Conservation (phyloP, 495 filamentous ascomycete species). For the Pyrenula massariospora region DNA sequence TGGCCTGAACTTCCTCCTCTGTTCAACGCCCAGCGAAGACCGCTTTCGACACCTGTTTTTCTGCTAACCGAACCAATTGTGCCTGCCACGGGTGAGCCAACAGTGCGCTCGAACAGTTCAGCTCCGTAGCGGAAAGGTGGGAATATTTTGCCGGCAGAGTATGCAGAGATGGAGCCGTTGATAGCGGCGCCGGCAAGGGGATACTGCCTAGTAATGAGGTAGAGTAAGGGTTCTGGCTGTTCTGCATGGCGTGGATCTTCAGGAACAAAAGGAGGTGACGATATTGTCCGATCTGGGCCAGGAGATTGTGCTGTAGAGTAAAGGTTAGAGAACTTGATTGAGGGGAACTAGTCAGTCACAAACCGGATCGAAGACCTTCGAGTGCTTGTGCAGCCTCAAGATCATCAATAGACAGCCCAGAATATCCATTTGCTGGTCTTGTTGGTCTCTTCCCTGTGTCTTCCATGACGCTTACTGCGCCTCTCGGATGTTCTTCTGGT, state of each 20-base stretch:
- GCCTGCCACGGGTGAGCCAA: slow-evolving; percentile 67
- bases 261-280: slow-evolving; percentile 14
- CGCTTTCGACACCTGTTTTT: slow-evolving; percentile 72
- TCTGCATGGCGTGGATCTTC: slow-evolving; percentile 13
- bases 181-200: slow-evolving; percentile 71
- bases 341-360: slow-evolving; percentile 5
- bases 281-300: slow-evolving; percentile 7
- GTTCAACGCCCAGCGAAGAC: slow-evolving; percentile 64
- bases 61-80: slow-evolving; percentile 71
- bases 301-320: slow-evolving; percentile 15
- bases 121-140: slow-evolving; percentile 76
- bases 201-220: slow-evolving; percentile 68
- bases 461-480: not conserved
- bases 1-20: slow-evolving; percentile 35
- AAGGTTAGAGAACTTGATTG: not conserved
- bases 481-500: not conserved
- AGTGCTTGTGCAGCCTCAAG: slow-evolving; percentile 82
- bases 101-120: slow-evolving; percentile 74
- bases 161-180: slow-evolving; percentile 68
- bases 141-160: slow-evolving; percentile 73
- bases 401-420: slow-evolving; percentile 61
- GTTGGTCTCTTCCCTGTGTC: not conserved
- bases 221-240: slow-evolving; percentile 59
- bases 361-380: slow-evolving; percentile 73
- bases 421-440: not conserved